Base-by-base conservation (phyloP, 1,284 basidiomycete genomes). In the Sparassis latifolia region DNA sequence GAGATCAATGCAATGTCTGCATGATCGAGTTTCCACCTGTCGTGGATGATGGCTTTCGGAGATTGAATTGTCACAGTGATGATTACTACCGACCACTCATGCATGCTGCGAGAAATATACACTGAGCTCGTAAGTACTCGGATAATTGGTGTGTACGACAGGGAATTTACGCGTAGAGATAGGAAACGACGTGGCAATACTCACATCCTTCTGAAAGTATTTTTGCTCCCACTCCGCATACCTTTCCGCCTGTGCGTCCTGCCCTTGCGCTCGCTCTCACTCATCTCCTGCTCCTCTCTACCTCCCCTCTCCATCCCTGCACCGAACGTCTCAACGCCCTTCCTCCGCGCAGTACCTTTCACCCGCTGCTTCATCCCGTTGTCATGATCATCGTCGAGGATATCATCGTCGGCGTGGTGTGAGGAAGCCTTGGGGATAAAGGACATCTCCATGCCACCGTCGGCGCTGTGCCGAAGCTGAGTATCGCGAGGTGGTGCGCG, bases 221-320 rank as follows among this genome's bases (percentile, higher is more conserved):
- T 93, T 72, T 84, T 92, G 66, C 88, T 91, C 44, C 91, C 92
- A 63, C 91, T 94, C 51, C 92, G 73, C 52, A 88, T 78, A 3
- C 81, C 82, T 59, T 81, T 78, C 62, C 92, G 70, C 58, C 88
- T 73, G 43, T 86, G 76, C 30, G 78, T 86, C 64, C 92, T 72
- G 12, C 92, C 91, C 55, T 72, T 77, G 62, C 78, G 69, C 50
- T 84, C 82, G 51, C 70, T 73, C 58, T 87, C 84, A 35, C 65
- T 72, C 60, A 81, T 63, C 52, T 74, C 74, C 20, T 62, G 59
- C 40, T 70, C 69, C 31, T 78, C 77, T 47, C 74, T 74, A 1
- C 77, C 76, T 5, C 89, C 90, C 65, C 77, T 87, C 74, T 92
- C 92, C 82, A 92, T 75, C 31, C 88, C 93, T 44, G 80, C 86